Conservation (phyloP, 2,329 filamentous ascomycete genomes). For the Curvularia spicifera region DNA sequence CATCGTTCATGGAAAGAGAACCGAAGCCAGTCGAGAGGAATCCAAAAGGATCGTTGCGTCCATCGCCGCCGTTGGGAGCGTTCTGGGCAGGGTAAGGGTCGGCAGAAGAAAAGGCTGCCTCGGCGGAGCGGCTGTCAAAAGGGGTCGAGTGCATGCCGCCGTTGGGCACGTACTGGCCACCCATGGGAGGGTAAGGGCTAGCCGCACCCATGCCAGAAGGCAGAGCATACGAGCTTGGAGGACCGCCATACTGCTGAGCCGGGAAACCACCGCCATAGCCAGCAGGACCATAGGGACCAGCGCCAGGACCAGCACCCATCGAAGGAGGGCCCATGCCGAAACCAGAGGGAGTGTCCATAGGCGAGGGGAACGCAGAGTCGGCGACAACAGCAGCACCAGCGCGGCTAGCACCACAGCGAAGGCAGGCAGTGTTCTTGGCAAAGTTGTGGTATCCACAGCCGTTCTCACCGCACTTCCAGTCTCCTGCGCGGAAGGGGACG, state of each 20-base stretch:
- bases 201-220: constrained; percentile 84
- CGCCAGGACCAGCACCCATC: constrained; percentile 76
- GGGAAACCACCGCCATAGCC: constrained; percentile 70
- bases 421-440: constrained; percentile 97
- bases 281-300: constrained; percentile 73
- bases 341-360: constrained; percentile 83
- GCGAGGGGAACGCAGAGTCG: constrained; percentile 87
- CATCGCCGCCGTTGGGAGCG: constrained; percentile 68
- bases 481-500: constrained; percentile 95
- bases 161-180: constrained; percentile 76
- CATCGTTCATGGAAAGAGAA: constrained; percentile 71
- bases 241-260: constrained; percentile 82
- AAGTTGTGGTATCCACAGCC: constrained; percentile 99
- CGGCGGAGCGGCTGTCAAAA: constrained; percentile 91
- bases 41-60: constrained; percentile 77
- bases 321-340: constrained; percentile 86
- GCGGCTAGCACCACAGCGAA: constrained; percentile 93
- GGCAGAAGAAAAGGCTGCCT: constrained; percentile 91
- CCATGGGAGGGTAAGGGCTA: constrained; percentile 78
- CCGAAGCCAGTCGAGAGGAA: constrained; percentile 78
- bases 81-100: constrained; percentile 81
- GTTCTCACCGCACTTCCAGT: constrained; percentile 98
- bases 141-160: constrained; percentile 82
- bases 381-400: constrained; percentile 93
- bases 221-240: constrained; percentile 86